Evolutionary conservation across 2,329 filamentous ascomycete genomes (phyloP).

Genomic region (Aspergillus sp.): DNA sequence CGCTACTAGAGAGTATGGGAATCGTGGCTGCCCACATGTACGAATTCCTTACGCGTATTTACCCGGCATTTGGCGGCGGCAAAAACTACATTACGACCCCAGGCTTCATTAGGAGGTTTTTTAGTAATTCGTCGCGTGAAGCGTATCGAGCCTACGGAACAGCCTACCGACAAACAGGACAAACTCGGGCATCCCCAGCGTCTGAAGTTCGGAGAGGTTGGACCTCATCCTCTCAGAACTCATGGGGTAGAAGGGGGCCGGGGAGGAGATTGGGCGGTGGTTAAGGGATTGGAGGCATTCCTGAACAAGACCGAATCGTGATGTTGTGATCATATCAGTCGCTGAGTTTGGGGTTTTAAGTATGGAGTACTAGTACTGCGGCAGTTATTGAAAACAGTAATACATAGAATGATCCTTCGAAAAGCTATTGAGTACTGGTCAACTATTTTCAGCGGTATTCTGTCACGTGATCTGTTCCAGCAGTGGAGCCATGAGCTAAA

Average conservation of each 20-base stretch:
- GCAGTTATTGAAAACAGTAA: no score
- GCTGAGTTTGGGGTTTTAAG: no score
- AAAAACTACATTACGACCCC: slow-evolving; percentile 71
- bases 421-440: not conserved
- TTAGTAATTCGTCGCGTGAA: slow-evolving; percentile 45
- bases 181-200: slow-evolving; percentile 8
- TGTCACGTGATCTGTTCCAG: not conserved
- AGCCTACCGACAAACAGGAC: slow-evolving; percentile 42
- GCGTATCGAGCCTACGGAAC: slow-evolving; percentile 57
- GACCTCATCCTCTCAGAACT: slow-evolving; percentile 24
- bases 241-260: slow-evolving; percentile 35
- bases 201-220: slow-evolving; percentile 25
- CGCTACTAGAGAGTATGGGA: slow-evolving; percentile 65
- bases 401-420: no score
- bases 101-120: slow-evolving; percentile 60
- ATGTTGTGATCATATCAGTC: no score
- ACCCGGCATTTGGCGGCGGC: slow-evolving; percentile 82
- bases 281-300: slow-evolving; percentile 10
- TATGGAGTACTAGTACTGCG: no score
- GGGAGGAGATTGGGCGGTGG: slow-evolving; percentile 36
- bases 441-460: slow-evolving; percentile 11
- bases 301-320: no score
- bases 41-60: slow-evolving; percentile 82
- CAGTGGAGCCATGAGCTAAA: slow-evolving; percentile 10
- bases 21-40: slow-evolving; percentile 81